Evolutionary conservation across 1,284 basidiomycete species (phyloP).

Genomic region (Ustilago trichophora): DNA sequence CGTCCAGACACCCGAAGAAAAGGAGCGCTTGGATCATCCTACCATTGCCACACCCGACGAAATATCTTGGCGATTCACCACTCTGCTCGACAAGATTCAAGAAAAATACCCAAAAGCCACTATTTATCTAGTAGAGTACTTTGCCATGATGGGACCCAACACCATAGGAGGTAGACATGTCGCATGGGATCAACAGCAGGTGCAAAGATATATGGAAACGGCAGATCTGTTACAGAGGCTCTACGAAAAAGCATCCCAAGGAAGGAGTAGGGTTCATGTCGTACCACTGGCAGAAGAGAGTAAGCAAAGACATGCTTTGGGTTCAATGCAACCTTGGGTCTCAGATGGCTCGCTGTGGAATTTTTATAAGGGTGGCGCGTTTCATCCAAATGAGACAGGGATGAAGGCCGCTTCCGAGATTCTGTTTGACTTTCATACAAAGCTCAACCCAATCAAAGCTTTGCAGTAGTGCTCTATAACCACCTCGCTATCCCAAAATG

Average conservation of each 20-base stretch:
- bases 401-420: slow-evolving; percentile 21
- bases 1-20: slow-evolving; percentile 2
- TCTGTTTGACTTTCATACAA: slow-evolving; percentile 15
- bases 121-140: slow-evolving; percentile 29
- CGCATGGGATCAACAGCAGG: slow-evolving; percentile 6
- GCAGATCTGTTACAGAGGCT: slow-evolving; percentile 12
- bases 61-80: slow-evolving; percentile 9
- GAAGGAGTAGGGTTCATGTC: slow-evolving; percentile 6
- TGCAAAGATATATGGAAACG: slow-evolving; percentile 5
- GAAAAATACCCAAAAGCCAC: slow-evolving; percentile 10
- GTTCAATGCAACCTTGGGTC: slow-evolving; percentile 19
- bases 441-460: too few relatives aligned
- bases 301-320: slow-evolving; percentile 13
- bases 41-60: slow-evolving; percentile 10
- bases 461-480: too few relatives aligned
- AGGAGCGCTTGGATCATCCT: background rate
- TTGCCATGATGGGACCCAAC: slow-evolving; percentile 22
- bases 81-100: slow-evolving; percentile 8
- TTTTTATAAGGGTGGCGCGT: slow-evolving; percentile 14
- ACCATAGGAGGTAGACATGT: slow-evolving; percentile 9
- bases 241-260: slow-evolving; percentile 13
- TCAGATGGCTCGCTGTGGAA: slow-evolving; percentile 12
- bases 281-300: slow-evolving; percentile 15
- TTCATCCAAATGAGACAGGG: slow-evolving; percentile 20
- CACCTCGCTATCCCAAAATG: too few relatives aligned